A percentile compares a stretch with the other conserved stretches of the same genome.
Conservation (phyloP, 2,329 filamentous ascomycete genomes). For the Calonectria pseudoreteaudii region DNA sequence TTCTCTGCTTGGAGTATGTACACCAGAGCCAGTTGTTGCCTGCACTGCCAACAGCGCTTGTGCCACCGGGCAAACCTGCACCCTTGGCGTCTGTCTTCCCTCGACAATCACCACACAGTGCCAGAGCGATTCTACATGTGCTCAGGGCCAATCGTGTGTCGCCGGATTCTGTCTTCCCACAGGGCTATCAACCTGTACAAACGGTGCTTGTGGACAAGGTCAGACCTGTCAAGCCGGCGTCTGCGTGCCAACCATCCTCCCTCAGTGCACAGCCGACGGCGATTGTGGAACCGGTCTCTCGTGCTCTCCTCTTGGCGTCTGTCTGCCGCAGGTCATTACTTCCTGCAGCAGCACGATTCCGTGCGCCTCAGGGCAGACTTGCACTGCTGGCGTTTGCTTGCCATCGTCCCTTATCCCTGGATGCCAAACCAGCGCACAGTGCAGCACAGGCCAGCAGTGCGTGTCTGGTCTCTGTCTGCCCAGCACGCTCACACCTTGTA, state of each 20-base stretch:
- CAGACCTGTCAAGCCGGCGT: constrained; percentile 4
- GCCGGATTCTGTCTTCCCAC: background rate
- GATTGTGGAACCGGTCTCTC: background rate
- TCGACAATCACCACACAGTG: background rate
- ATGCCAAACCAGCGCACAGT: background rate
- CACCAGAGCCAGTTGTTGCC: background rate
- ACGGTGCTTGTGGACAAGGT: background rate
- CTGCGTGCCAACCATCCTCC: background rate
- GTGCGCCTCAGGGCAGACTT: background rate
- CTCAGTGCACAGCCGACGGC: background rate
- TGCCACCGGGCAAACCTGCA: background rate
- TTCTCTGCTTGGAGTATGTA: background rate
- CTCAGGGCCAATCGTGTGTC: background rate
- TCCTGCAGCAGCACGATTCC: background rate
- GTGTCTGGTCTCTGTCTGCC: background rate
- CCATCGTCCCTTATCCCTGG: background rate
- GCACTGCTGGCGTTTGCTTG: background rate
- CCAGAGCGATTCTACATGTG: background rate
- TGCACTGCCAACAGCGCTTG: background rate
- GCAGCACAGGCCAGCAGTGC: background rate
- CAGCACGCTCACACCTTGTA: background rate
- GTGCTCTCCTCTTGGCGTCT: background rate
- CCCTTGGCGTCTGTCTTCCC: constrained; percentile 4
- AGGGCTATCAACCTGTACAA: background rate
- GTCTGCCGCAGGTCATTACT: background rate